Conservation (phyloP, 352 stramenopile genomes). For the Globisporangium spinosum region DNA sequence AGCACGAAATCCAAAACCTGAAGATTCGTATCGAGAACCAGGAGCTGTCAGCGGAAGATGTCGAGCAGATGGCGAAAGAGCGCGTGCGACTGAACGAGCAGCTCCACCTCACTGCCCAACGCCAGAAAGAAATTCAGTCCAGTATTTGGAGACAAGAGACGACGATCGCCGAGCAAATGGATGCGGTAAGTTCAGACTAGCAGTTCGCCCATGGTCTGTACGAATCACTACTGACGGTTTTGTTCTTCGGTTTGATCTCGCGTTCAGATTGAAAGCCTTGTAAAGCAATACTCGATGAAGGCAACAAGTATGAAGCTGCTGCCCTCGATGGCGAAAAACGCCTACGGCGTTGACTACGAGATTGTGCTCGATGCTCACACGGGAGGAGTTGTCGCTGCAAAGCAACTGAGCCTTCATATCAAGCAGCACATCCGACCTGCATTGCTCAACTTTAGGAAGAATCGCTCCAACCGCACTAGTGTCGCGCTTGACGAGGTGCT, state of each 20-base stretch:
- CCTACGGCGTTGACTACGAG: conserved; percentile 64
- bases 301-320: conserved; percentile 86
- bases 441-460: conserved; percentile 58
- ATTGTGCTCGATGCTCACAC: conserved; percentile 65
- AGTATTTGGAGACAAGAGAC: conserved; percentile 67
- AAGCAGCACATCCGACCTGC: conserved; percentile 58
- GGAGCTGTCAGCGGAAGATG: conserved; percentile 72
- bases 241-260: conserved; percentile 25
- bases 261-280: conserved; percentile 46
- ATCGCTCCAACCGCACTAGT: conserved; percentile 50
- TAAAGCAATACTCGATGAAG: conserved; percentile 80
- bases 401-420: conserved; percentile 54
- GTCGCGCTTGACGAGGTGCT: conserved; percentile 56
- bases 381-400: conserved; percentile 52
- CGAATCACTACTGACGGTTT: background rate
- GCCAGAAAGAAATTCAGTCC: conserved; percentile 54
- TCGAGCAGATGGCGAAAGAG: conserved; percentile 70
- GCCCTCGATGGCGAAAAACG: conserved; percentile 80
- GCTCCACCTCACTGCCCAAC: conserved; percentile 56
- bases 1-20: conserved; percentile 63
- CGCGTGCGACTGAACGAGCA: conserved; percentile 69
- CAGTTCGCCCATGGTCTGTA: background rate
- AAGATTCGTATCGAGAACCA: conserved; percentile 72
- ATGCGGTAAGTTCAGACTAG: conserved; percentile 41
- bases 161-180: conserved; percentile 57